Evolutionary conservation across 345 rosid species (phyloP).

Genomic region (Orychophragmus violaceus): DNA sequence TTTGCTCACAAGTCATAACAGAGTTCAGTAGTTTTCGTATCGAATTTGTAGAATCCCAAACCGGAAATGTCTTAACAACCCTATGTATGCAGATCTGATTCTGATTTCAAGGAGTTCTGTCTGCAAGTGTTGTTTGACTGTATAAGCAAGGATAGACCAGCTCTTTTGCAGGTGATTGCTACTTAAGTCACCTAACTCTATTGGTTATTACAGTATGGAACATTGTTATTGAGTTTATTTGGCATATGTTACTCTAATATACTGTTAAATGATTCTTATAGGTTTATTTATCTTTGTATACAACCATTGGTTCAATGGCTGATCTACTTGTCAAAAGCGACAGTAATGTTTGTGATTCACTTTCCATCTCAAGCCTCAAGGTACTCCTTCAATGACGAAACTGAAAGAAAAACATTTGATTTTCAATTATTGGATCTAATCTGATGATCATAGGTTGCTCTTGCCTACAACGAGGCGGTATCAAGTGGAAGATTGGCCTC

Average conservation of each 20-base stretch:
- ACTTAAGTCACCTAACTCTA: constrained; percentile 1
- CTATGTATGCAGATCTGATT: constrained; percentile 58
- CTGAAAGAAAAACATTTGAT: not conserved
- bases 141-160: constrained; percentile 95
- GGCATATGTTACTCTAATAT: not conserved
- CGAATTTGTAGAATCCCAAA: not conserved
- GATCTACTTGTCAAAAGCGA: constrained; percentile 49
- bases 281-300: constrained; percentile 85
- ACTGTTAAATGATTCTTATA: constrained; percentile 32
- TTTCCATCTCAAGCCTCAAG: constrained; percentile 76
- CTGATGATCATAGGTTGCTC: constrained; percentile 53
- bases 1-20: not conserved
- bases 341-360: constrained; percentile 44
- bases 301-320: constrained; percentile 62
- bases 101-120: constrained; percentile 90
- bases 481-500: constrained; percentile 55
- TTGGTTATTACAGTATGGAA: not conserved
- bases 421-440: not conserved
- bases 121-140: constrained; percentile 91
- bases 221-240: not conserved
- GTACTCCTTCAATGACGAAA: no score
- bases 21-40: not conserved
- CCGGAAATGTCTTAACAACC: not conserved
- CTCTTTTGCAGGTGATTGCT: constrained; percentile 73
- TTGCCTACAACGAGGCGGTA: constrained; percentile 71